Evolutionary conservation across 1,139 yeast species (phyloP).

Genomic region (Kazachstania sp.): DNA sequence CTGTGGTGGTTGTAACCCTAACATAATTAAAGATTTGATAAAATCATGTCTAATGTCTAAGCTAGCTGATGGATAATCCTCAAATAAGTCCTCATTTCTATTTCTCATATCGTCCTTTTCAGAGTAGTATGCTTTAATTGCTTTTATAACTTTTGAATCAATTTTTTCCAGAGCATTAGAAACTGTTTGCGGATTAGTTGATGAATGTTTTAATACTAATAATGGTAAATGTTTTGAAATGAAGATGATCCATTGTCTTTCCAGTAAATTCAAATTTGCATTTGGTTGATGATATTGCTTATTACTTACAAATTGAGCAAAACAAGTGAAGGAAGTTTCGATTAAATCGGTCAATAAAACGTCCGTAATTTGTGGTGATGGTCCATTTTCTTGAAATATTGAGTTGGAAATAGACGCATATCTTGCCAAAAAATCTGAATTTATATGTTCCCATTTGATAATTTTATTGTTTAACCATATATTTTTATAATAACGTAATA

Average conservation of each 20-base stretch:
- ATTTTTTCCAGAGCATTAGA: constrained; percentile 24
- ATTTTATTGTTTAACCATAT: constrained; percentile 30
- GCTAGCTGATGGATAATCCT: constrained; percentile 41
- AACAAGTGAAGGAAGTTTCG: constrained; percentile 30
- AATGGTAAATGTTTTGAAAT: constrained; percentile 29
- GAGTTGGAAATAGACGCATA: constrained; percentile 23
- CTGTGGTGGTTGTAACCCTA: constrained; percentile 36
- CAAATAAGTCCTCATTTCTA: constrained; percentile 31
- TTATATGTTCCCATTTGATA: constrained; percentile 23
- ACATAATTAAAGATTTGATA: constrained; percentile 43
- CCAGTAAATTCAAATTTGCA: constrained; percentile 24
- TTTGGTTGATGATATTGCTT: constrained; percentile 30
- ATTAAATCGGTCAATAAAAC: constrained; percentile 24
- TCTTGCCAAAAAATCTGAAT: constrained; percentile 22
- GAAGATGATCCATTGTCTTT: constrained; percentile 29
- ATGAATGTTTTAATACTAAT: constrained; percentile 20
- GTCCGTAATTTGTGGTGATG: constrained; percentile 12
- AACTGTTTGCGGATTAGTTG: constrained; percentile 20
- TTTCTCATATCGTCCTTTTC: constrained; percentile 26
- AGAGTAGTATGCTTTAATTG: constrained; percentile 27
- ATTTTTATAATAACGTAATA: constrained; percentile 29
- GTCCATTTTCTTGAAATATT: constrained; percentile 14
- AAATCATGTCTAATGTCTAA: constrained; percentile 50
- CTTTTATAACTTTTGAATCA: constrained; percentile 30
- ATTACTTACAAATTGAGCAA: constrained; percentile 31